Base-by-base conservation (phyloP, 2,329 filamentous ascomycete genomes). In the Botrytis galanthina region DNA sequence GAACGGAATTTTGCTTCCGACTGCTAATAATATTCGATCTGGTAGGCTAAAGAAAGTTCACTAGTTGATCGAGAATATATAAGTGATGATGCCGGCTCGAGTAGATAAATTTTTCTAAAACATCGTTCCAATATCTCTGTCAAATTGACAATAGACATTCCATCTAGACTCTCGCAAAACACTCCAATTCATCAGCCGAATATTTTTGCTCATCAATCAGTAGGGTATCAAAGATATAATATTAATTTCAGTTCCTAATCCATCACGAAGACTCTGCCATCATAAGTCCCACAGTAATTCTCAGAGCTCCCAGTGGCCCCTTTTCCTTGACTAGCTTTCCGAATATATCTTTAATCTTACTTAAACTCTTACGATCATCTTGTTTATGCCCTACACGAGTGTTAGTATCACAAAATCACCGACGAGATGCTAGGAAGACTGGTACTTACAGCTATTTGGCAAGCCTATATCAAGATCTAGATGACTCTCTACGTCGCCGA, bases 401-500 rank as follows among this genome's bases (percentile, higher is more conserved):
- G 62, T 74, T 59, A 75, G 71, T 64, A n/a, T 62, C 16, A 16
- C 44, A 18, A 12, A 22, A 59, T 54, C 22, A 22, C 37, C 51
- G 51, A 66, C 59, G 73, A 1, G 42, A 32, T 60, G 46, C 44
- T 39, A 39, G 32, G 39, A 60, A 29, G 29, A 71, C 39, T 3
- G 9, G 6, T 32, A 87, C 90, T 86, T 82, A 93, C 91, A 93
- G 79, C 87, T 88, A 12, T 83, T 84, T 0, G 91, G 91, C 59
- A 90, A 83, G 7, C 87, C 86, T 3, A 89, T 83, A 75, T 88
- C 80, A 18, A 90, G 83, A 7, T 82, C 83, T 26, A 93, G 81
- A 62, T 84, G 83, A 76, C 87, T 92, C 78, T 87, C 86, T 7
- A 89, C 91, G 79, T 93, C 91, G 9, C 91, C 91, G 0, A 90